phyloP scores from a whole-genome alignment of 371 early-diverging fungal species.

The Mucor irregularis region DNA sequence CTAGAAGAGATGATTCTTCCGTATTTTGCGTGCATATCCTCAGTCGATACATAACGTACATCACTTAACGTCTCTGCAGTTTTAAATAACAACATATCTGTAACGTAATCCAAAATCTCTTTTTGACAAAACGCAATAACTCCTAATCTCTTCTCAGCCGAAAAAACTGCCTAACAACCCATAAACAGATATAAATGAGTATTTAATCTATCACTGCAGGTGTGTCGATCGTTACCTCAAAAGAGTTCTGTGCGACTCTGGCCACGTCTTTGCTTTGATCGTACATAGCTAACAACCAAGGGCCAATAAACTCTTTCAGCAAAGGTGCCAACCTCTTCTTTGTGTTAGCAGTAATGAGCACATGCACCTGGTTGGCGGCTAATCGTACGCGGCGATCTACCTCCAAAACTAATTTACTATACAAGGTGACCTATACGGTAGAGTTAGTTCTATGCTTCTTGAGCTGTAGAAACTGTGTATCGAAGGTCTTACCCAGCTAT shows the following conservation, averaged over 20 bases:
- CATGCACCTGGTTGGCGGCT: conserved; percentile 54
- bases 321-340: conserved; percentile 64
- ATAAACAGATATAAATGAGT: not conserved
- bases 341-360: conserved; percentile 50
- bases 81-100: conserved; percentile 56
- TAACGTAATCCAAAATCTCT: conserved; percentile 57
- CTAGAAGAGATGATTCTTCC: conserved; percentile 58
- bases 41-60: conserved; percentile 61
- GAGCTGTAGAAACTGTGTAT: not conserved
- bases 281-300: conserved; percentile 64
- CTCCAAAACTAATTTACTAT: conserved; percentile 59
- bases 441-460: not conserved
- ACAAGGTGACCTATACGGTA: conserved; percentile 44
- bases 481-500: conserved; percentile 47
- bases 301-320: conserved; percentile 59
- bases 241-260: conserved; percentile 47
- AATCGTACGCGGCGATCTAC: conserved; percentile 66
- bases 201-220: not conserved
- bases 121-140: conserved; percentile 63
- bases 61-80: conserved; percentile 69
- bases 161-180: conserved; percentile 51
- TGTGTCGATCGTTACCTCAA: conserved; percentile 42
- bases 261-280: conserved; percentile 66
- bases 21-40: conserved; percentile 66
- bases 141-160: conserved; percentile 53